These are phyloP conservation scores for Coleophoma cylindrospora DNA, from an alignment of 2,329 filamentous ascomycete species.

Conservation along the genomic window DNA sequence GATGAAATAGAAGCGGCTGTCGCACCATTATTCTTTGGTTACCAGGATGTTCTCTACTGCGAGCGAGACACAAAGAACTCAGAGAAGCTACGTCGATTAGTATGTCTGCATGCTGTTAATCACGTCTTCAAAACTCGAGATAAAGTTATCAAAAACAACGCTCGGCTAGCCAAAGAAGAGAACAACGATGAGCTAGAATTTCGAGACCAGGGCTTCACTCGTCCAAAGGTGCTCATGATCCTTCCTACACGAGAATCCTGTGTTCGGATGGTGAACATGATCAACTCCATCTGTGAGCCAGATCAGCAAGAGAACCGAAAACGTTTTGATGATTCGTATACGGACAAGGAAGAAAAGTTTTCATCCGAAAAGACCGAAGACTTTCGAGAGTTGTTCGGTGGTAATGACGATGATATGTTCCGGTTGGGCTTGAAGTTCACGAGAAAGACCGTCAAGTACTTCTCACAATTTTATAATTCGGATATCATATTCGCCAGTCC, in stretches of 20 bases:
- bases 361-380: conserved; percentile 75
- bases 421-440: conserved; percentile 95
- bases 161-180: conserved; percentile 64
- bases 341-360: conserved; percentile 63
- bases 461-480: conserved; percentile 91
- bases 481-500: conserved; percentile 93
- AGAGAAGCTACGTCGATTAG: conserved; percentile 61
- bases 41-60: conserved; percentile 75
- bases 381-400: conserved; percentile 83
- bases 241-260: conserved; percentile 86
- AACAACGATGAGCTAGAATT: conserved; percentile 64
- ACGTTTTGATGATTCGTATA: conserved; percentile 81
- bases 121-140: conserved; percentile 94
- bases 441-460: conserved; percentile 91
- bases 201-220: conserved; percentile 90
- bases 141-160: conserved; percentile 87
- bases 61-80: conserved; percentile 67
- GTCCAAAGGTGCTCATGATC: conserved; percentile 88
- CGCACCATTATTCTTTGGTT: conserved; percentile 71
- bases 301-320: conserved; percentile 96
- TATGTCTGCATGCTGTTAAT: conserved; percentile 81
- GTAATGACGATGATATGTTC: conserved; percentile 97
- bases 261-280: conserved; percentile 69
- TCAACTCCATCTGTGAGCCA: conserved; percentile 70
- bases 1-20: conserved; percentile 59